Evolutionary conservation across 345 rosid species (phyloP).

Genomic region (Corymbia maculata): DNA sequence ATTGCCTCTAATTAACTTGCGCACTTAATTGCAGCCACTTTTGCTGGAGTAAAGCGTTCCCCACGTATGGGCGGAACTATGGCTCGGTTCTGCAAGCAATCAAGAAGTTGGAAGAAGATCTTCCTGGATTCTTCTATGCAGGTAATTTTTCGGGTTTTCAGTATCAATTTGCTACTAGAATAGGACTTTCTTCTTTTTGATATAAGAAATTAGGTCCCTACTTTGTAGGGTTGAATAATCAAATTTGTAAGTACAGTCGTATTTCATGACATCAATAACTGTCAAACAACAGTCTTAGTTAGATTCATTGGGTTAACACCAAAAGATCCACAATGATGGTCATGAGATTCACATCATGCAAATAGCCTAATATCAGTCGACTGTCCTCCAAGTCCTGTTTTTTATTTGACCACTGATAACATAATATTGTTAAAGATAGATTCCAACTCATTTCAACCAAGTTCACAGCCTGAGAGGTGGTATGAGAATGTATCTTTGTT

Average conservation of each 20-base stretch:
- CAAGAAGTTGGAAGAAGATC: conserved; percentile 67
- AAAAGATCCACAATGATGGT: neutral
- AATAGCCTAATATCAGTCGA: neutral
- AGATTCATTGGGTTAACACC: neutral
- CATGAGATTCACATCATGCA: neutral
- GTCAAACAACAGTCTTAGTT: neutral
- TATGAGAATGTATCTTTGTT: neutral
- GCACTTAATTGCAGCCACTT: conserved; percentile 50
- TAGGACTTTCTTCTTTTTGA: neutral
- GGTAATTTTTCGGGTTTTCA: conserved; percentile 21
- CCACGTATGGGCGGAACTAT: conserved; percentile 65
- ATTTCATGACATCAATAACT: neutral
- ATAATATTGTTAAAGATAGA: neutral
- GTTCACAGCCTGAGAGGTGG: neutral
- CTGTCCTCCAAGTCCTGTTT: neutral
- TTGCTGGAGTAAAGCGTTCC: conserved; percentile 90
- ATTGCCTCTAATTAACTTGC: neutral
- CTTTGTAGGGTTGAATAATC: neutral
- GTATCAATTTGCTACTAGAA: neutral
- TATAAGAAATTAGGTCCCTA: neutral
- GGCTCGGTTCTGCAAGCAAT: conserved; percentile 55
- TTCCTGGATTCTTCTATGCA: conserved; percentile 93
- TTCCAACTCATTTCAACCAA: neutral
- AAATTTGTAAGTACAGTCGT: neutral
- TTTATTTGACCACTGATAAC: neutral